Percentiles rank a stretch among this genome's conserved stretches.
These are phyloP conservation scores for Hypoxylon lienhwacheense DNA, from an alignment of 495 filamentous ascomycete genomes.

Conservation along the genomic window DNA sequence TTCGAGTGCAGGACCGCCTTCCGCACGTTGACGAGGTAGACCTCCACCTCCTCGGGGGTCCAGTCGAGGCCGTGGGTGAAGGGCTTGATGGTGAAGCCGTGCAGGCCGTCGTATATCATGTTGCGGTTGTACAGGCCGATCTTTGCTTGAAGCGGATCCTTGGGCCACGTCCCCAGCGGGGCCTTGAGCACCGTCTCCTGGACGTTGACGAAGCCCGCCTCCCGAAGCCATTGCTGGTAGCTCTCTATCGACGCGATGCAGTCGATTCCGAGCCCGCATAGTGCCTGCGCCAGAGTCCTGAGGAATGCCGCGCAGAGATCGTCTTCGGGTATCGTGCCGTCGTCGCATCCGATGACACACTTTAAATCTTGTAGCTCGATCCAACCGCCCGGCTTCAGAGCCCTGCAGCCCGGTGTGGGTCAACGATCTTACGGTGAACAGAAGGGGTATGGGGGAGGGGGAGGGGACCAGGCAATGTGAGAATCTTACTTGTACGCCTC, in stretches of 20 bases:
- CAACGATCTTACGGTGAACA: conserved; percentile 5
- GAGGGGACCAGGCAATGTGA: neutral
- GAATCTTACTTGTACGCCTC: conserved; percentile 42
- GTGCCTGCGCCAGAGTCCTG: conserved; percentile 34
- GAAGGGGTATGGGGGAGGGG: neutral
- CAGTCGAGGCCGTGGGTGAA: conserved; percentile 61
- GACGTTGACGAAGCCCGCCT: conserved; percentile 64
- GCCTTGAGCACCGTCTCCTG: conserved; percentile 54
- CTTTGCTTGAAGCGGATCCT: conserved; percentile 54
- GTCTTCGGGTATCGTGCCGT: conserved; percentile 41
- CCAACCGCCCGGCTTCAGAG: conserved; percentile 53
- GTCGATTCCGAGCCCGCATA: conserved; percentile 43
- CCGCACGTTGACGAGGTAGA: conserved; percentile 55
- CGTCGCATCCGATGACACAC: conserved; percentile 46
- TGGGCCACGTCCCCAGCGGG: conserved; percentile 62
- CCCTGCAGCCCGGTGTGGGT: conserved; percentile 25
- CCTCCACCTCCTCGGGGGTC: conserved; percentile 54
- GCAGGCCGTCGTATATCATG: conserved; percentile 47
- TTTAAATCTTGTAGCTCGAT: conserved; percentile 55
- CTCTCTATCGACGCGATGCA: conserved; percentile 48
- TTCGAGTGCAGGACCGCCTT: conserved; percentile 55
- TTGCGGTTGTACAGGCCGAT: conserved; percentile 50
- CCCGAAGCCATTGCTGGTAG: conserved; percentile 51
- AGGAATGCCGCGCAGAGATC: conserved; percentile 39
- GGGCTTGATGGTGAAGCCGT: conserved; percentile 46